A percentile compares a stretch with the other conserved stretches of the same genome.
These are phyloP conservation scores for Umbelopsis sp. DNA, from an alignment of 192 early-diverging fungal genomes.

Conservation along the genomic window DNA sequence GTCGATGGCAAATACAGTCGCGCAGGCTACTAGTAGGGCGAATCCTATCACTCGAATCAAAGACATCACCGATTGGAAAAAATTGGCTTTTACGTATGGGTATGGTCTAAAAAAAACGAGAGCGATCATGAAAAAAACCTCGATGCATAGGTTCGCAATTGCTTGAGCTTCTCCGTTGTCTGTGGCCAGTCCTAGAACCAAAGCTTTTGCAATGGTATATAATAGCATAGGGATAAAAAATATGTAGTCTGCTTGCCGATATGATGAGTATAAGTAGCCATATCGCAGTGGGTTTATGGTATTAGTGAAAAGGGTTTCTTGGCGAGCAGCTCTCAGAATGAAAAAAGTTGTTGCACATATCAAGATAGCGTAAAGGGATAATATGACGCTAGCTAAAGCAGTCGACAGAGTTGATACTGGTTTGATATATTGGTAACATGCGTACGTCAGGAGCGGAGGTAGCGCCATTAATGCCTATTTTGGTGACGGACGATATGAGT, in stretches of 20 bases:
- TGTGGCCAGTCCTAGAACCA: not conserved
- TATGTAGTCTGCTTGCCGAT: not conserved
- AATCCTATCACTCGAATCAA: constrained; percentile 9
- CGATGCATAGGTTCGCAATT: constrained; percentile 9
- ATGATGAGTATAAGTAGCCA: constrained; percentile 9
- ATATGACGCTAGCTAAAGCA: not conserved
- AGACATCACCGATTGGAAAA: not conserved
- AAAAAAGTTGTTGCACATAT: not conserved
- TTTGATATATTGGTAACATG: not conserved
- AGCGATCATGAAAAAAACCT: not conserved
- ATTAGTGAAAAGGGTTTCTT: not conserved
- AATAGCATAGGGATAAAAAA: constrained; percentile 1
- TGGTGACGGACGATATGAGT: too few relatives aligned
- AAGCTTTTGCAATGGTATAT: not conserved
- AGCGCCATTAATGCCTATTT: not conserved
- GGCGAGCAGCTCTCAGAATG: not conserved
- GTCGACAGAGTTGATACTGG: not conserved
- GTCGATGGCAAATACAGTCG: constrained; percentile 4
- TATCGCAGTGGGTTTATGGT: not conserved
- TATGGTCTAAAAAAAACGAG: not conserved
- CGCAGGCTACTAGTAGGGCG: not conserved
- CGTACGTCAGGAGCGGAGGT: not conserved
- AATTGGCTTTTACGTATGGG: not conserved
- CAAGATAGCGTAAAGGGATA: not conserved
- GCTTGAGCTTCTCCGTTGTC: constrained; percentile 11